Base-by-base conservation (phyloP, 495 filamentous ascomycete species). In the Aspergillus egyptiacus region DNA sequence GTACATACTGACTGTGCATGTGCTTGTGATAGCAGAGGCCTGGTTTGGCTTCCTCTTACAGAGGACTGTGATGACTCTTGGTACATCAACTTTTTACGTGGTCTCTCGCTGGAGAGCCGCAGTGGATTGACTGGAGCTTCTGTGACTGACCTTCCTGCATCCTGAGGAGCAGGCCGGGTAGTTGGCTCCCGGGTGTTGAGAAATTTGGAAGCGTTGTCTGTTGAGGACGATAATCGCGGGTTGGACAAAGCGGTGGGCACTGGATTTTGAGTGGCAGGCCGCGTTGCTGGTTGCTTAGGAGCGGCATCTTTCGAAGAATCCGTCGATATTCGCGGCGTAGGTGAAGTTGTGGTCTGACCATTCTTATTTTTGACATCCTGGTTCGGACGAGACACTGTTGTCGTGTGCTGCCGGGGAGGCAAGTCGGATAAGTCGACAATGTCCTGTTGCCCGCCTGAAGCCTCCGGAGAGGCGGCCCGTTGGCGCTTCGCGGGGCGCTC, bases 31-130 rank as follows among this genome's bases (percentile, higher is more conserved):
- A 27, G 14, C 25, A 10, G 25, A 3, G 36, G 42, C 25, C 48
- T 49, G 8, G 46, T 13, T 6, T 27, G 13, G 8, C 54, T 45
- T 31, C 50, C 36, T 19, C 49, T 52, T 28, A 54, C 51, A 24
- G 58, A 48, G 31, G 46, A 25, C 15, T 55, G 49, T 11, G 71
- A 44, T 8, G 77, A 51, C 44, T 71, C 72, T 41, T 61, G 61
- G 45, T 75, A 76, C 64, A 77, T 71, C 17, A 77, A 40, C 39
- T 77, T 77, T n/a, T 51, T 67, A 13, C 73, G 65, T 10, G 72
- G 73, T 38, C 66, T 71, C 20, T 58, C 55, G 5, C 41, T 58
- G 6, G 53, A 55, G 22, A 77, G 56, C 6, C 66, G 69, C 37
- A 76, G 53, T 8, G 59, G 48, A 14, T 64, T 62, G 23, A 40